Conservation (phyloP, 1,284 basidiomycete genomes). For the Bjerkandera adusta region DNA sequence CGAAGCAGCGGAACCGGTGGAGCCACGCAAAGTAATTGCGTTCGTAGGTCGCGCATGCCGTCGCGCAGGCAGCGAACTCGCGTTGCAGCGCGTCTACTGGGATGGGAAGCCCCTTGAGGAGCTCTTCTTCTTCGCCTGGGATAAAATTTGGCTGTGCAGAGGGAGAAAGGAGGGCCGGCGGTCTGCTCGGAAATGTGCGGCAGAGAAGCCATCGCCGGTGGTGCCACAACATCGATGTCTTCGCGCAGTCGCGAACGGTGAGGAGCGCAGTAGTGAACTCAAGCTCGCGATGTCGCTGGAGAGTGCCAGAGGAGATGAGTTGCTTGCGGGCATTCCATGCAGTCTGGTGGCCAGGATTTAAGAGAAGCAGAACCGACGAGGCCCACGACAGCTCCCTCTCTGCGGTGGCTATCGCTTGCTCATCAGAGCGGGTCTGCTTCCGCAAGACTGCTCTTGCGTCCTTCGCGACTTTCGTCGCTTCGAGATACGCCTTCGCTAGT, state of each 20-base stretch:
- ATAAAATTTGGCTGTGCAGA: not conserved
- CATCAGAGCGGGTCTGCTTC: not conserved
- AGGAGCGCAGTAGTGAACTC: constrained; percentile 44
- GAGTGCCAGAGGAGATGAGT: constrained; percentile 36
- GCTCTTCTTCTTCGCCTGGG: constrained; percentile 8
- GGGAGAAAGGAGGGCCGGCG: not conserved
- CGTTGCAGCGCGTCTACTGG: constrained; percentile 1
- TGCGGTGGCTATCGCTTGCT: not conserved
- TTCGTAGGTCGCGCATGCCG: constrained; percentile 14
- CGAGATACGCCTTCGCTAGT: constrained; percentile 49
- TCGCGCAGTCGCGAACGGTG: constrained; percentile 50
- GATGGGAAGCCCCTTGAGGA: constrained; percentile 3
- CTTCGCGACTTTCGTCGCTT: constrained; percentile 37
- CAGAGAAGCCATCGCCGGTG: constrained; percentile 63
- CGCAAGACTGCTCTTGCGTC: constrained; percentile 1
- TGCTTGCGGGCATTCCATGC: constrained; percentile 58
- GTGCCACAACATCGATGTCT: constrained; percentile 65
- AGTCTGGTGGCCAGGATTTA: constrained; percentile 66
- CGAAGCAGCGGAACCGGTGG: constrained; percentile 12
- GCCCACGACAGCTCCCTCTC: constrained; percentile 24
- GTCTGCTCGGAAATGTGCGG: constrained; percentile 4
- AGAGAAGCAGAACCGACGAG: constrained; percentile 51
- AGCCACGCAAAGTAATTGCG: constrained; percentile 17
- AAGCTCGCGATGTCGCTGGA: constrained; percentile 45
- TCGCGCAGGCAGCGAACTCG: constrained; percentile 12